Conservation (phyloP, 805 yeast genomes). For the Spathaspora sp. region DNA sequence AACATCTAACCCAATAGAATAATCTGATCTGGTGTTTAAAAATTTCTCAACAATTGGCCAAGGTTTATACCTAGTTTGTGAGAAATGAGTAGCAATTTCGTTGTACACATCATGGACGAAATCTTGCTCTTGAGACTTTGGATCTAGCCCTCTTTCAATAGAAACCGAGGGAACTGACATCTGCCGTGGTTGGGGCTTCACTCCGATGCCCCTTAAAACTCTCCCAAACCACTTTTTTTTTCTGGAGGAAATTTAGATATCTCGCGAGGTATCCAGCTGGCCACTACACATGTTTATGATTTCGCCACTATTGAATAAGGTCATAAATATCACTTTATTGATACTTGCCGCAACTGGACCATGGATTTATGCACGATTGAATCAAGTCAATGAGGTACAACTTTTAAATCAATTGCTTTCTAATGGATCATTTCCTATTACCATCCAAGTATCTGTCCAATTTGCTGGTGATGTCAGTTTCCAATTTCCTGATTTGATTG, state of each 20-base stretch:
- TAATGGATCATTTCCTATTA: conserved; percentile 7
- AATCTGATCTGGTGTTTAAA: conserved; percentile 43
- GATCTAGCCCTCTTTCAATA: conserved; percentile 31
- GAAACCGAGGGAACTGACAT: conserved; percentile 34
- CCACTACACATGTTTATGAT: background rate
- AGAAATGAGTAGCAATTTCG: conserved; percentile 88
- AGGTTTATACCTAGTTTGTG: conserved; percentile 91
- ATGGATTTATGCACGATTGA: background rate
- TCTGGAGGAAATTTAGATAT: background rate
- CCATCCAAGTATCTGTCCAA: conserved; percentile 21
- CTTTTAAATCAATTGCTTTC: background rate
- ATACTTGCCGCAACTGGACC: background rate
- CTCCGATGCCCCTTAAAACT: background rate
- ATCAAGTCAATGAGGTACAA: background rate
- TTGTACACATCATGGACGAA: conserved; percentile 92
- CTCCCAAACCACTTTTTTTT: background rate
- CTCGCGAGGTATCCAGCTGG: background rate
- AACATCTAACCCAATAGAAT: conserved; percentile 81
- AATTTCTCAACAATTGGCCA: conserved; percentile 93
- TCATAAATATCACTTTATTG: background rate
- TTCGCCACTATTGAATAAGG: background rate
- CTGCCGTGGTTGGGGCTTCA: background rate
- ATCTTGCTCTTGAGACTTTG: conserved; percentile 62
- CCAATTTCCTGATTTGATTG: conserved; percentile 63
- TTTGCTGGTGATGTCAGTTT: conserved; percentile 38